Evolutionary conservation across 495 filamentous ascomycete genomes (phyloP), one percentile per base, ranked within the genome.

Genomic region (Haplographium delicatum): DNA sequence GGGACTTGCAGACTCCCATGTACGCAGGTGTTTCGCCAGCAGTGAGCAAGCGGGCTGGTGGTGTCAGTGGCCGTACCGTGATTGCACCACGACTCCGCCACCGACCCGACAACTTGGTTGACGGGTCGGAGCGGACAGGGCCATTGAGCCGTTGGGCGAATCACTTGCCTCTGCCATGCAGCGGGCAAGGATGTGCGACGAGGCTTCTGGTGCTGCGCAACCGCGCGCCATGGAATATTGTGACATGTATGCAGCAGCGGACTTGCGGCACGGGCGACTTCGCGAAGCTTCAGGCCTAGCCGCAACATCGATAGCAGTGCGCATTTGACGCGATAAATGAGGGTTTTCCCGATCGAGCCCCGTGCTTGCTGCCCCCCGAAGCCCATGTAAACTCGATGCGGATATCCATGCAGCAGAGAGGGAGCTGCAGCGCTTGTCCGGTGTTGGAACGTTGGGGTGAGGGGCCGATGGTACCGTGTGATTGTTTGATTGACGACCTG

Each of bases 81-180:
- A 39, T 39, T 39, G 35, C 11, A 3, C 33, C 33, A 16, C 33
- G n/a, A 3, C 33, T n/a, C 33, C 33, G 38, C 6, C 38, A 20
- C 30, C 35, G 37, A 23, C 47, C 48, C 48, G 48, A 52, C 48
- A 52, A 38, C 33, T 23, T 52, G 47, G 48, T 51, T 48, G 46
- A 39, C 26, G 43, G 19, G 19, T 6, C 24, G 31, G 4, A 23
- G 16, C 6, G 13, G 25, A 9, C 22, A 6, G 6, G 19, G 11
- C n/a, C 25, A 15, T 24, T 22, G 13, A 22, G 37, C 18, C 20
- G 19, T 39, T n/a, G 33, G 33, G 33, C 33, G 13, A 35, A 35
- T 35, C n/a, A n/a, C n/a, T n/a, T n/a, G 8, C 19, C 16, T n/a
- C n/a, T n/a, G n/a, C n/a, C n/a, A n/a, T n/a, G n/a, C n/a, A n/a